Percentiles rank a stretch among this genome's conserved stretches.
phyloP scores from a whole-genome alignment of 139 green algal genomes.

The Chlamydomonas incerta region DNA sequence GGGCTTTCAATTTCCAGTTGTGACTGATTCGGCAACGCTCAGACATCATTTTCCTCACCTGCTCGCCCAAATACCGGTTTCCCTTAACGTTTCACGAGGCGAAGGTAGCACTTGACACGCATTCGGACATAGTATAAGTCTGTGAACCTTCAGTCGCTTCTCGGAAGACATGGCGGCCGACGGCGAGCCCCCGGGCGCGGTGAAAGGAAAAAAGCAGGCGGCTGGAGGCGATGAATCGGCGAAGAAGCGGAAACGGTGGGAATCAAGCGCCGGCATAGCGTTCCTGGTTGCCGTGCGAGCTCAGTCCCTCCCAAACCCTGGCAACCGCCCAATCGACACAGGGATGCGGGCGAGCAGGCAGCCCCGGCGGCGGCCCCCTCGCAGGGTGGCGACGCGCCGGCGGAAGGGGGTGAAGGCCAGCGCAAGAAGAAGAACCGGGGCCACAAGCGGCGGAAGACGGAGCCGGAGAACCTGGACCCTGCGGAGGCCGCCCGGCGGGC shows the following conservation, averaged over 20 bases:
- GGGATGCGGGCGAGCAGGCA: neutral
- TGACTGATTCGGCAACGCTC: too few species aligned
- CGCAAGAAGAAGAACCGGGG: constrained; percentile 18
- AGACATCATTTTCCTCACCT: too few species aligned
- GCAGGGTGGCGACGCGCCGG: neutral
- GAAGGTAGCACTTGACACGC: neutral
- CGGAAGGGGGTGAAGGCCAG: too few species aligned
- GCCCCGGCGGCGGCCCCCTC: neutral
- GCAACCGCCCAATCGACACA: neutral
- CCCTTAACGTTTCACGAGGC: neutral
- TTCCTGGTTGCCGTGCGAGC: too few species aligned
- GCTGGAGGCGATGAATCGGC: neutral
- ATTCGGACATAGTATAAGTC: neutral
- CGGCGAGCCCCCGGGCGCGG: neutral
- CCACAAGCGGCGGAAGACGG: constrained; percentile 3
- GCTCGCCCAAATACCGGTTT: too few species aligned
- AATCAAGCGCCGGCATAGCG: neutral
- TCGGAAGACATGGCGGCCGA: neutral
- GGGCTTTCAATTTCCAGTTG: too few species aligned
- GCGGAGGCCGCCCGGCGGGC: constrained; percentile 37
- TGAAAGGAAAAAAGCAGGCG: neutral
- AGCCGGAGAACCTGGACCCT: neutral
- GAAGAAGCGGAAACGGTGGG: constrained; percentile 23
- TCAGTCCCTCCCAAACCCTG: too few species aligned
- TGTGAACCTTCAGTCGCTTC: too few species aligned